Conservation (phyloP, 768 basidiomycete species). For the Mycena indigotica region DNA sequence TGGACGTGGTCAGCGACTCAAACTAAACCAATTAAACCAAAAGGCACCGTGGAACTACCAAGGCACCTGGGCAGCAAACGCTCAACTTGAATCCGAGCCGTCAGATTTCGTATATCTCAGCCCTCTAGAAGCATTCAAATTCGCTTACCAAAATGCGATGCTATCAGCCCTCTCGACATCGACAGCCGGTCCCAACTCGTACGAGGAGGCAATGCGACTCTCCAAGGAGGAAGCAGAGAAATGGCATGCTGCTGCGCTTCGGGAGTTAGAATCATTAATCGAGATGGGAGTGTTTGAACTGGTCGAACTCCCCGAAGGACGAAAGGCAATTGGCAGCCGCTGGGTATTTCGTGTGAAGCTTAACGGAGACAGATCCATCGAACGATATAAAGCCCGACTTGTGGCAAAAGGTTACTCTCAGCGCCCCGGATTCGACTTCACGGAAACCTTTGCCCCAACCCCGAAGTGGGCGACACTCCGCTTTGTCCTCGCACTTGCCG, state of each 20-base stretch:
- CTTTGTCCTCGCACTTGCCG: conserved; percentile 28
- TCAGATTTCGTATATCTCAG: background rate
- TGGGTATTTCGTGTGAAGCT: conserved; percentile 28
- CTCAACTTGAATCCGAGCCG: no score
- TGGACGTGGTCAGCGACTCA: background rate
- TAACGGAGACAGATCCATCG: conserved; percentile 21
- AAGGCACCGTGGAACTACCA: background rate
- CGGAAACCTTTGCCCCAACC: conserved; percentile 33
- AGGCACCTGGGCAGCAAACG: background rate
- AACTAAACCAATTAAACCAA: background rate
- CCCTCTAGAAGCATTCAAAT: background rate
- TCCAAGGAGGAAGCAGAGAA: conserved; percentile 7
- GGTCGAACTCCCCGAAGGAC: conserved; percentile 33
- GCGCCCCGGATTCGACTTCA: conserved; percentile 36
- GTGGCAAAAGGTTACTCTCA: conserved; percentile 32
- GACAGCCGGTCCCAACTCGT: background rate
- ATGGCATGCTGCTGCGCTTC: conserved; percentile 30
- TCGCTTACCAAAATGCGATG: background rate
- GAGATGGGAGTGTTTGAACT: conserved; percentile 38
- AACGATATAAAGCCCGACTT: conserved; percentile 25
- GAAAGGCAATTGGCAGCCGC: conserved; percentile 22
- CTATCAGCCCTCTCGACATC: background rate
- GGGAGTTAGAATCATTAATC: conserved; percentile 30
- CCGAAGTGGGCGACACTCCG: conserved; percentile 26
- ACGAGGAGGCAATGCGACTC: conserved; percentile 2